phyloP scores from a whole-genome alignment of 2,329 filamentous ascomycete species.

The Epichloe hybrida region DNA sequence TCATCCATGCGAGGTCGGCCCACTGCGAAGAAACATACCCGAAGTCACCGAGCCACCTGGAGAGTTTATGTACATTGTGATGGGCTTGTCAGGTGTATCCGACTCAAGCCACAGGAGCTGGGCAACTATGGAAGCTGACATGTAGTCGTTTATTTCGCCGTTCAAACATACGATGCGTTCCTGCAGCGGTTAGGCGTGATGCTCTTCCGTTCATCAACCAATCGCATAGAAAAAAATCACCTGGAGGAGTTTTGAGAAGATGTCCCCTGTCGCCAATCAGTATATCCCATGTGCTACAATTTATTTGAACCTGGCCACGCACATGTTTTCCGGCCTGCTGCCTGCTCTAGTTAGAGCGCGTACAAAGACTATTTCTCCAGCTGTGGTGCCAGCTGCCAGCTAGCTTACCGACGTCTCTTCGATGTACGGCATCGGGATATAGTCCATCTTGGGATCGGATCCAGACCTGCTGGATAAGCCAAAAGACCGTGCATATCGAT shows the following conservation, averaged over 20 bases:
- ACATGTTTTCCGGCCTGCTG: conserved; percentile 69
- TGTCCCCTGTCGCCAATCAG: conserved; percentile 47
- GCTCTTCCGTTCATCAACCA: background rate
- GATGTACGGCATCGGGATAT: conserved; percentile 47
- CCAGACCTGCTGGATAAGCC: conserved; percentile 24
- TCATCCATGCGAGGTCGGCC: background rate
- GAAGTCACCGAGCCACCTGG: conserved; percentile 81
- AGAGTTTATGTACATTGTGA: conserved; percentile 96
- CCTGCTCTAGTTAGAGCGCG: conserved; percentile 33
- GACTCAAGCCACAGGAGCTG: conserved; percentile 97
- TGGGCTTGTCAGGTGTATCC: conserved; percentile 86
- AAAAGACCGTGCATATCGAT: conserved; percentile 26
- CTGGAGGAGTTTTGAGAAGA: conserved; percentile 69
- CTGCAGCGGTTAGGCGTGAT: conserved; percentile 24
- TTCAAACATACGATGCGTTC: conserved; percentile 93
- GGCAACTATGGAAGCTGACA: conserved; percentile 87
- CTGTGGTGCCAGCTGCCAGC: background rate
- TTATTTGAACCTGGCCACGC: conserved; percentile 16
- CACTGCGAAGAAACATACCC: conserved; percentile 24
- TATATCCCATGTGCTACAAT: background rate
- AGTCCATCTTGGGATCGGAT: conserved; percentile 18
- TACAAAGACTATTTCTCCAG: background rate
- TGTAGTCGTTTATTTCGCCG: conserved; percentile 75
- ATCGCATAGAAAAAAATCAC: conserved; percentile 24
- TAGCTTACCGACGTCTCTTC: conserved; percentile 27